phyloP scores from a whole-genome alignment of 2,329 filamentous ascomycete genomes.

The Cytospora paraplurivora region DNA sequence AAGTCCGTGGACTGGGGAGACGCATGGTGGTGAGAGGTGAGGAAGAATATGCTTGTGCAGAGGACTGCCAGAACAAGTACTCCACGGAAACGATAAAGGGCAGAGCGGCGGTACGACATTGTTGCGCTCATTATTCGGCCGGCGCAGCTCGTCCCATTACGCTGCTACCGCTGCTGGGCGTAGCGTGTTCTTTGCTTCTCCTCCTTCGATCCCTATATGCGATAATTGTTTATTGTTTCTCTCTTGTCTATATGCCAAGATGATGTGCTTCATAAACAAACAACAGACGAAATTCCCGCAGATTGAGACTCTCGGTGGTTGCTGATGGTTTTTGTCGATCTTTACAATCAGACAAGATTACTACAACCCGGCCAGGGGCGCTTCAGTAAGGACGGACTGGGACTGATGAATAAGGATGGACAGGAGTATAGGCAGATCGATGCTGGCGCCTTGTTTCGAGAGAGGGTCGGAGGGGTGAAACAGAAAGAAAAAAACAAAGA shows the following conservation, averaged over 20 bases:
- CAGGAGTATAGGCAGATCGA: slow-evolving; percentile 18
- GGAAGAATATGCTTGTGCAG: slow-evolving; percentile 25
- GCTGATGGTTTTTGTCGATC: slow-evolving; percentile 20
- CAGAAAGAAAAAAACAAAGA: slow-evolving; percentile 5
- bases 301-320: not conserved
- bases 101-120: slow-evolving; percentile 28
- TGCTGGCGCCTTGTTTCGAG: not conserved
- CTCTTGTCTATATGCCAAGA: slow-evolving; percentile 2
- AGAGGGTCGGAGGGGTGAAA: not conserved
- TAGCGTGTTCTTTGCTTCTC: not conserved
- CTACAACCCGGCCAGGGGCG: slow-evolving; percentile 27
- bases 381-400: not conserved
- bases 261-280: slow-evolving; percentile 6
- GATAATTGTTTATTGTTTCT: not conserved
- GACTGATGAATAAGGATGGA: slow-evolving; percentile 22
- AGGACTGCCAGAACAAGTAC: slow-evolving; percentile 25
- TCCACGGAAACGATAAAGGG: slow-evolving; percentile 25
- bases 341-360: slow-evolving; percentile 16
- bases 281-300: slow-evolving; percentile 11
- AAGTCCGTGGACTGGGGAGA: slow-evolving; percentile 9
- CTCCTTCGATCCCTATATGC: not conserved
- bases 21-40: slow-evolving; percentile 20
- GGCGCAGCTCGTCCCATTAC: slow-evolving; percentile 23
- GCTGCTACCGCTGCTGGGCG: slow-evolving; percentile 3
- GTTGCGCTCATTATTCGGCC: slow-evolving; percentile 20